Percentiles rank a stretch among this genome's conserved stretches.
phyloP scores from a whole-genome alignment of 2,329 filamentous ascomycete species.

The Xylariaceae sp. region DNA sequence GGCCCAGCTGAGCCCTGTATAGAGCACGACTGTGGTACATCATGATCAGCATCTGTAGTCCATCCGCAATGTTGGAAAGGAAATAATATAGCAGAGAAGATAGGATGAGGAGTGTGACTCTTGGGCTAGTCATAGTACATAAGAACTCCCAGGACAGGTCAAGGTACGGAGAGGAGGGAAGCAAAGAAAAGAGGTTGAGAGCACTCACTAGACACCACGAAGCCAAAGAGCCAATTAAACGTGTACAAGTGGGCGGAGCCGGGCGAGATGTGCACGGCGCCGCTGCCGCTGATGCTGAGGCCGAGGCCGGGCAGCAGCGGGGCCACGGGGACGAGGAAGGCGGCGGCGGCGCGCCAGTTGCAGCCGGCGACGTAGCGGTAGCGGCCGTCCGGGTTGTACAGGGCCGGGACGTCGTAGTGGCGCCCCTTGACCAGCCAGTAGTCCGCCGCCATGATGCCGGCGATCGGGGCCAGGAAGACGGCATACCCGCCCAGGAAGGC shows the following conservation, averaged over 20 bases:
- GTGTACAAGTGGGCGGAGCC: slow-evolving; percentile 50
- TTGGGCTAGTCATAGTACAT: too few species aligned
- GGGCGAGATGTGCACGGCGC: slow-evolving; percentile 21
- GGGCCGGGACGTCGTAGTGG: slow-evolving; percentile 35
- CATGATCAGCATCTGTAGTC: too few species aligned
- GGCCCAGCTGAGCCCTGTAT: slow-evolving; percentile 39
- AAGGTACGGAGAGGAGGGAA: too few species aligned
- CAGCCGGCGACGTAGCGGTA: slow-evolving; percentile 40
- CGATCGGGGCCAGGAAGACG: slow-evolving; percentile 58
- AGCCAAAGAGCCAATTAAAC: slow-evolving; percentile 61
- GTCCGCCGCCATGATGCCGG: slow-evolving; percentile 51
- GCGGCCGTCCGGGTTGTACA: slow-evolving; percentile 31
- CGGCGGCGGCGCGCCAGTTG: slow-evolving; percentile 53
- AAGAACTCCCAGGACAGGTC: too few species aligned
- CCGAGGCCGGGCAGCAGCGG: slow-evolving; percentile 51
- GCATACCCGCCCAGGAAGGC: slow-evolving; percentile 55
- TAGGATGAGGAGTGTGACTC: too few species aligned
- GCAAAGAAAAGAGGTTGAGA: too few species aligned
- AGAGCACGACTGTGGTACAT: too few species aligned
- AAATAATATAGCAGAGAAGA: too few species aligned
- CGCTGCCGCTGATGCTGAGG: slow-evolving; percentile 30
- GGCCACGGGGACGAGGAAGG: slow-evolving; percentile 49
- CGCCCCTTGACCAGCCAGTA: slow-evolving; percentile 51
- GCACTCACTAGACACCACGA: slow-evolving; percentile 45
- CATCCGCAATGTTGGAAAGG: too few species aligned